A percentile compares a stretch with the other conserved stretches of the same genome.
Conservation (phyloP, 2,329 filamentous ascomycete species). For the Lasiodiplodia gonubiensis region DNA sequence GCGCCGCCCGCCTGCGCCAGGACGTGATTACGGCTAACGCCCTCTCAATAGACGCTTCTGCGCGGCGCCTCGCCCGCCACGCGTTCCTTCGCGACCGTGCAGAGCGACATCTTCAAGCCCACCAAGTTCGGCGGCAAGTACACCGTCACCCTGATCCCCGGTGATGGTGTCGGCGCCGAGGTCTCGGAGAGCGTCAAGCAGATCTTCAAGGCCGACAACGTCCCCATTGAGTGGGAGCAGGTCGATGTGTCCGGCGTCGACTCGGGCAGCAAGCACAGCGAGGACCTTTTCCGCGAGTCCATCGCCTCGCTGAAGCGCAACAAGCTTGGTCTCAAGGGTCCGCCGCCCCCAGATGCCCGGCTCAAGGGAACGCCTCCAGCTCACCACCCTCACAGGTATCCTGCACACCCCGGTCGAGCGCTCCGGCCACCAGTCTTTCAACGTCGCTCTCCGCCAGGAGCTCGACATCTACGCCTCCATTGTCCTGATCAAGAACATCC, state of each 20-base stretch:
- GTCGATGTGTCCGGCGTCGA: conserved; percentile 93
- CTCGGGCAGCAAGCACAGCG: conserved; percentile 82
- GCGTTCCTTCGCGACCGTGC: conserved; percentile 67
- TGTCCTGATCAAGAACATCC: conserved; percentile 99
- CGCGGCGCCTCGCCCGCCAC: conserved; percentile 57
- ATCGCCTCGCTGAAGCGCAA: conserved; percentile 96
- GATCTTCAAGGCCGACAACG: conserved; percentile 99
- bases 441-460: conserved; percentile 98
- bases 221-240: conserved; percentile 98
- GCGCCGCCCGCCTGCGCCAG: conserved; percentile 14
- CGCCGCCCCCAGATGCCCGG: conserved; percentile 13
- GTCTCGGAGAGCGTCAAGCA: conserved; percentile 98
- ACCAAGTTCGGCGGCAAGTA: conserved; percentile 99
- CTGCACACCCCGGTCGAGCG: conserved; percentile 96
- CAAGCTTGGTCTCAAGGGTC: conserved; percentile 96
- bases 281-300: conserved; percentile 94
- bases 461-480: conserved; percentile 99
- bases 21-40: conserved; percentile 35
- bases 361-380: conserved; percentile 6
- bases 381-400: conserved; percentile 61
- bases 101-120: conserved; percentile 97
- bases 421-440: conserved; percentile 98
- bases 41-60: conserved; percentile 58
- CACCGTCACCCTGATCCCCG: conserved; percentile 97
- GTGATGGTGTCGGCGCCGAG: conserved; percentile 96